Evolutionary conservation across 345 rosid genomes (phyloP), one percentile per base, ranked within the genome.

Genomic region (thale cress (Arabidopsis thaliana)): DNA sequence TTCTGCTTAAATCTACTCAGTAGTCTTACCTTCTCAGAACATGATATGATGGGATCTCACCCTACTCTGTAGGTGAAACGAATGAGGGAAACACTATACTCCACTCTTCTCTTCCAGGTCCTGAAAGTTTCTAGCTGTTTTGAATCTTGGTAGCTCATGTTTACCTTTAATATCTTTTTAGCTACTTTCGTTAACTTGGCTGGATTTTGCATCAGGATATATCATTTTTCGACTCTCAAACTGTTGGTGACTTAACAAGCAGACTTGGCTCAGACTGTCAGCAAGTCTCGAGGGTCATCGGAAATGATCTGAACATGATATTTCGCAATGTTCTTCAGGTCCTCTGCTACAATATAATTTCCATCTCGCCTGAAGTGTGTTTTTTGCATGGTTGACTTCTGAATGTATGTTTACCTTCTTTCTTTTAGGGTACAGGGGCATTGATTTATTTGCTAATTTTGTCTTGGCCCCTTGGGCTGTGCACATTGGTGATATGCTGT

Each of bases 231-330:
- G 98, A 94, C 77, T 74, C 84, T 81, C 93, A 90, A 84, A 94
- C 96, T 71, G 95, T 94, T 81, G 98, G 97, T 84, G 98, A 90
- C 78, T 85, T 94, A 83, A 94, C 97, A 36, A 94, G 97, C 80
- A 87, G 98, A 85, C 98, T 94, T 56, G 98, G 97, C 45, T 93
- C 98, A 28, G 98, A 94, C 69, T 91, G 97, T 77, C 98, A 94
- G 85, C 98, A 94, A 85, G 96, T 94, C 63, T 94, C 98, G 13
- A 88, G 95, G 57, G 93, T 94, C 69, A 91, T 94, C 60, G 96
- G 96, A 55, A 90, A 85, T 77, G 98, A 94, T 83, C 90, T 94
- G 75, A 94, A 94, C 82, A 72, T 90, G 80, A 91, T 94, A 76
- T 69, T 85, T 38, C 90, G 97, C 79, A 91, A 91, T 81, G 84